phyloP scores from a whole-genome alignment of 1,284 basidiomycete genomes.

The Chondrostereum purpureum region DNA sequence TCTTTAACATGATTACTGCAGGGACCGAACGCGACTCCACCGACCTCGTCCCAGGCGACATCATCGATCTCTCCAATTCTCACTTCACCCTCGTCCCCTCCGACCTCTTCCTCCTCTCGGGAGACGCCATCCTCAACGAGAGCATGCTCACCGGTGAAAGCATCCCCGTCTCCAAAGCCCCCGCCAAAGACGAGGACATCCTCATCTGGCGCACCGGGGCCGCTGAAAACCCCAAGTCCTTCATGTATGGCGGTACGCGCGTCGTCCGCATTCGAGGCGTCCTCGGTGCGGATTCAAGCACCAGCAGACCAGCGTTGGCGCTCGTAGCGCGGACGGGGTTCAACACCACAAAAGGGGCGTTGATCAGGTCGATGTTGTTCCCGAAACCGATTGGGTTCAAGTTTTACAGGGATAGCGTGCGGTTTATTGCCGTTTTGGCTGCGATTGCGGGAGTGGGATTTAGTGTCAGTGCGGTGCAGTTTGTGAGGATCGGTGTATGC shows the following conservation, averaged over 20 bases:
- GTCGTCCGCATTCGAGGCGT: constrained; percentile 86
- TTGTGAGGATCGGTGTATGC: constrained; percentile 84
- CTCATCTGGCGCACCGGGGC: constrained; percentile 62
- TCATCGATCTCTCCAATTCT: constrained; percentile 82
- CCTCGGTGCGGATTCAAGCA: constrained; percentile 44
- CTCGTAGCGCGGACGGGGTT: constrained; percentile 94
- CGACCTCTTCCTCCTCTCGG: constrained; percentile 88
- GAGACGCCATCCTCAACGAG: constrained; percentile 97
- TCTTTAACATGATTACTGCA: constrained; percentile 26
- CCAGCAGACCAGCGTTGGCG: constrained; percentile 69
- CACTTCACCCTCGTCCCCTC: constrained; percentile 79
- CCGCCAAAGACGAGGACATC: constrained; percentile 70
- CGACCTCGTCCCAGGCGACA: constrained; percentile 87
- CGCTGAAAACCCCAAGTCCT: constrained; percentile 80
- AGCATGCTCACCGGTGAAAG: constrained; percentile 98
- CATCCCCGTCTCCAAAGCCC: constrained; percentile 85
- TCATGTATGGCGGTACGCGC: constrained; percentile 89
- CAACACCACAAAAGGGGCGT: constrained; percentile 95
- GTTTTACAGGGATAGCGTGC: constrained; percentile 95
- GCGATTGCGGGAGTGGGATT: constrained; percentile 87
- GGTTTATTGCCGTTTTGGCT: constrained; percentile 91
- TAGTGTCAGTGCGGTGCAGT: constrained; percentile 84
- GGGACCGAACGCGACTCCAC: constrained; percentile 74
- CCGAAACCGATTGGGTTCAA: constrained; percentile 98
- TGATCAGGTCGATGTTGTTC: constrained; percentile 97